A percentile compares a stretch with the other conserved stretches of the same genome.
Conservation (phyloP, 1,139 yeast species). For the Sugiyamaella pinicola region DNA sequence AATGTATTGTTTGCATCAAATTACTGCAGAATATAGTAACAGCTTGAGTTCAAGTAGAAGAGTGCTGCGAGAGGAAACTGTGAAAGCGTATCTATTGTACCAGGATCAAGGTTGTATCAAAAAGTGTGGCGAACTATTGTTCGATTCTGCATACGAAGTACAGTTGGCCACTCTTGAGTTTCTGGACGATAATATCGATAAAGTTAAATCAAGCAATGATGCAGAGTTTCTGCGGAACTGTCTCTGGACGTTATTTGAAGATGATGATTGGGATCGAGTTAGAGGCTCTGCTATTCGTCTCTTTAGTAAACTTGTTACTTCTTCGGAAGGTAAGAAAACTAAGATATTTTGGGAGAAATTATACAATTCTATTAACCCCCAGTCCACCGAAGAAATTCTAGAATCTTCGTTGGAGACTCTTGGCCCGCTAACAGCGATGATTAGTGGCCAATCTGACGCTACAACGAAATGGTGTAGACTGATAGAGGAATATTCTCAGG, state of each 20-base stretch:
- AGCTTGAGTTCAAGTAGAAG: slow-evolving; percentile 24
- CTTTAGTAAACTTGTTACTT: slow-evolving; percentile 39
- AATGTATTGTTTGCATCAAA: background rate
- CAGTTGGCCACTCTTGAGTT: slow-evolving; percentile 49
- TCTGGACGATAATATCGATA: slow-evolving; percentile 24
- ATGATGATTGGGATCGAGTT: slow-evolving; percentile 48
- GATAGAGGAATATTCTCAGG: slow-evolving; percentile 44
- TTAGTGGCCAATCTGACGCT: slow-evolving; percentile 20
- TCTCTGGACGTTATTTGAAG: slow-evolving; percentile 38
- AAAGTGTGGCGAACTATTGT: slow-evolving; percentile 32
- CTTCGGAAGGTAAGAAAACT: background rate
- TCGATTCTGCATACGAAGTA: slow-evolving; percentile 53
- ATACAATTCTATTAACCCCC: slow-evolving; percentile 34
- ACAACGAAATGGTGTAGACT: slow-evolving; percentile 42
- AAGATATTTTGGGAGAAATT: slow-evolving; percentile 35
- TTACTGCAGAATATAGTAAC: background rate
- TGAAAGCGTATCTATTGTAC: slow-evolving; percentile 28
- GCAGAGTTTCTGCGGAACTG: slow-evolving; percentile 33
- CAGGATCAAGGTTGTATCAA: slow-evolving; percentile 22
- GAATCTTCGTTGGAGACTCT: slow-evolving; percentile 53
- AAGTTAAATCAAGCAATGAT: background rate
- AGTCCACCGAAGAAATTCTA: slow-evolving; percentile 50
- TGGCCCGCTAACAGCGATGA: slow-evolving; percentile 48
- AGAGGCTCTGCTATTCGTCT: slow-evolving; percentile 48
- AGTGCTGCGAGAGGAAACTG: slow-evolving; percentile 43